A percentile compares a stretch with the other conserved stretches of the same genome.
Evolutionary conservation across 257 asterid species (phyloP).

Genomic region (Capsicum rhomboideum): DNA sequence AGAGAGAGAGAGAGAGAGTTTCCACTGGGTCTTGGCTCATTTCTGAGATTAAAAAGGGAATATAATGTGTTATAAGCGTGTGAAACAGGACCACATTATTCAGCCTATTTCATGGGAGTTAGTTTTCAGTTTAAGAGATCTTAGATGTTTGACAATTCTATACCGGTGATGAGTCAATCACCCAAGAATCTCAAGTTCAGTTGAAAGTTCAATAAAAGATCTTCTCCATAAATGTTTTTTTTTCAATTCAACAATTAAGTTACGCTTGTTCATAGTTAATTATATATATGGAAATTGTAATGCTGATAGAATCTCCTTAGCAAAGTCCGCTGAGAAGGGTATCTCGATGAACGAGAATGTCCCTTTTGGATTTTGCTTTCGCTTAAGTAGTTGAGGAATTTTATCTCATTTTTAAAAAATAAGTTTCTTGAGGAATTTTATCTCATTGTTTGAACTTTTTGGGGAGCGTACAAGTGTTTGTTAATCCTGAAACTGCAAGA

Average conservation of each 20-base stretch:
- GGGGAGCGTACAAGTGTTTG: neutral
- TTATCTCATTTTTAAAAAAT: neutral
- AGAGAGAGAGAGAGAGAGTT: neutral
- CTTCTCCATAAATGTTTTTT: no score
- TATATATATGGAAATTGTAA: neutral
- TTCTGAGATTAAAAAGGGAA: no score
- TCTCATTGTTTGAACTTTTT: neutral
- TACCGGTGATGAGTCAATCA: no score
- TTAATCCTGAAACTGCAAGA: conserved; percentile 6
- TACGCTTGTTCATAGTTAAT: neutral
- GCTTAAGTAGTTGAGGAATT: neutral
- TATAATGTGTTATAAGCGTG: no score
- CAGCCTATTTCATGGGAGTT: no score
- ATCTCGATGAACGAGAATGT: neutral
- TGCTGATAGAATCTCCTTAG: neutral
- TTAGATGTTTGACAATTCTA: no score
- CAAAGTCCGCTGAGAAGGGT: neutral
- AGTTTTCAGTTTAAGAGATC: no score
- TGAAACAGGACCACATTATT: no score
- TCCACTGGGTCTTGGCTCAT: no score
- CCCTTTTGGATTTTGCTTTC: neutral
- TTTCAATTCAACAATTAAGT: no score
- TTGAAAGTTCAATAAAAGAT: no score
- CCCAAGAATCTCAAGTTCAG: no score
- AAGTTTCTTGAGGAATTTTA: neutral